Evolutionary conservation across 2,329 filamentous ascomycete species (phyloP).

Genomic region (Lecanosticta acicola): DNA sequence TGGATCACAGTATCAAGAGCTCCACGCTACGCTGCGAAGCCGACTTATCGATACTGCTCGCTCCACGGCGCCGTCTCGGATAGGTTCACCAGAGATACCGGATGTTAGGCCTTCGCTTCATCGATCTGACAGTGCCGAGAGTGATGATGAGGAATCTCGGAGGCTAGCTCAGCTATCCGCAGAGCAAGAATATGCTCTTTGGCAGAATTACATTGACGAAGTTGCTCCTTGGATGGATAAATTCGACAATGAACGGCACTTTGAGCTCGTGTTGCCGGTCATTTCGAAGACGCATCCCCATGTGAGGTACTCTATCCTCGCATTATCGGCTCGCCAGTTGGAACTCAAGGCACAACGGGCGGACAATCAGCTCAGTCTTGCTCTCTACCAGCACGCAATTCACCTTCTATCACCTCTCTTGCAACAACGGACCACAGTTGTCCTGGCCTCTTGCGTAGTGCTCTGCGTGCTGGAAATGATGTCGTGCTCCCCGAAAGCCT

Average conservation of each 20-base stretch:
- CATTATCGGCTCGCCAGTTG: constrained; percentile 50
- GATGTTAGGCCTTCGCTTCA: background rate
- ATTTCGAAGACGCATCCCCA: constrained; percentile 44
- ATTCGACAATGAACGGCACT: constrained; percentile 50
- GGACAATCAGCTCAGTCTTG: constrained; percentile 47
- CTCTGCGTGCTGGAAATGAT: constrained; percentile 48
- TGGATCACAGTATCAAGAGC: constrained; percentile 29
- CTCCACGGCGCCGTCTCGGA: constrained; percentile 26
- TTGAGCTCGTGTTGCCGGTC: constrained; percentile 48
- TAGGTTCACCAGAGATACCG: constrained; percentile 20
- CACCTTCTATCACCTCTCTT: constrained; percentile 40
- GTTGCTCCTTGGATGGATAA: constrained; percentile 55
- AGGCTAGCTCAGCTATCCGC: constrained; percentile 25
- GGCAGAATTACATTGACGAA: constrained; percentile 47
- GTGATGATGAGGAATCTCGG: constrained; percentile 21
- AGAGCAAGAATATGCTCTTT: constrained; percentile 28
- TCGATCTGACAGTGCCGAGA: constrained; percentile 8
- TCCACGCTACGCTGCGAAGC: constrained; percentile 28
- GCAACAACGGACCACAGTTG: constrained; percentile 41
- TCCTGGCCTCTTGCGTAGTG: constrained; percentile 45
- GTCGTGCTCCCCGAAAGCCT: constrained; percentile 46
- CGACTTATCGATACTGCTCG: constrained; percentile 30
- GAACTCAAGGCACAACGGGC: constrained; percentile 45
- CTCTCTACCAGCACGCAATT: constrained; percentile 51
- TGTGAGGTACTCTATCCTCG: constrained; percentile 48